Evolutionary conservation across 2,329 filamentous ascomycete species (phyloP).

Genomic region (Phaeosphaeriaceae sp.): DNA sequence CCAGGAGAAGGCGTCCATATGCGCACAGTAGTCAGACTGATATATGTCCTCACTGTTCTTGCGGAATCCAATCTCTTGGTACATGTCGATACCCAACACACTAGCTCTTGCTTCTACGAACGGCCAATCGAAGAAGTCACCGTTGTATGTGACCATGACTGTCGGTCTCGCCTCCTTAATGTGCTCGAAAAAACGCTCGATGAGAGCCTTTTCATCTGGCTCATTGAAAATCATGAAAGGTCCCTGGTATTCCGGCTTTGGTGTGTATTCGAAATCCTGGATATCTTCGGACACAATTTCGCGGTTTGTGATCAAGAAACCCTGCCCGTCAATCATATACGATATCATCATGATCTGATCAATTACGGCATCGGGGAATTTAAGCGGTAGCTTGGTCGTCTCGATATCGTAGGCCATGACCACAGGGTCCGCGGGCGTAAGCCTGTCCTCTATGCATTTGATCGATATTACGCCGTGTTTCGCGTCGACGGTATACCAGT

Average conservation of each 20-base stretch:
- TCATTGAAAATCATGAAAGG: slow-evolving; percentile 99
- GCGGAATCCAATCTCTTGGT: slow-evolving; percentile 95
- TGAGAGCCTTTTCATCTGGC: slow-evolving; percentile 82
- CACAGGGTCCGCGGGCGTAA: slow-evolving; percentile 93
- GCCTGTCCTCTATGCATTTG: slow-evolving; percentile 82
- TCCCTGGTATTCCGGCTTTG: slow-evolving; percentile 92
- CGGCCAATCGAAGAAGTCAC: slow-evolving; percentile 99
- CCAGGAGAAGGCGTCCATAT: slow-evolving; percentile 99
- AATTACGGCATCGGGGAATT: slow-evolving; percentile 92
- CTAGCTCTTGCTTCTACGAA: slow-evolving; percentile 95
- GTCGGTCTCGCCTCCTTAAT: slow-evolving; percentile 94
- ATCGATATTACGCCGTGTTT: slow-evolving; percentile 90
- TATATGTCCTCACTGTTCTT: slow-evolving; percentile 97
- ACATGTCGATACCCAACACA: slow-evolving; percentile 98
- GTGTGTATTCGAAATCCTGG: slow-evolving; percentile 96
- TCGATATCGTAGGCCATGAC: slow-evolving; percentile 99
- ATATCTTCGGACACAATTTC: slow-evolving; percentile 99
- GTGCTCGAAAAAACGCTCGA: slow-evolving; percentile 94
- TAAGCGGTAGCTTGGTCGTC: slow-evolving; percentile 92
- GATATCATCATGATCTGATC: slow-evolving; percentile 99
- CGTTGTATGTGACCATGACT: slow-evolving; percentile 99
- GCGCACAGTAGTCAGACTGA: slow-evolving; percentile 92
- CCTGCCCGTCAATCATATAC: slow-evolving; percentile 99
- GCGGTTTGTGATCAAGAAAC: slow-evolving; percentile 96
- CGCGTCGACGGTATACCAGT: slow-evolving; percentile 95